Conservation (phyloP, 805 yeast genomes). For the Torulaspora franciscae region DNA sequence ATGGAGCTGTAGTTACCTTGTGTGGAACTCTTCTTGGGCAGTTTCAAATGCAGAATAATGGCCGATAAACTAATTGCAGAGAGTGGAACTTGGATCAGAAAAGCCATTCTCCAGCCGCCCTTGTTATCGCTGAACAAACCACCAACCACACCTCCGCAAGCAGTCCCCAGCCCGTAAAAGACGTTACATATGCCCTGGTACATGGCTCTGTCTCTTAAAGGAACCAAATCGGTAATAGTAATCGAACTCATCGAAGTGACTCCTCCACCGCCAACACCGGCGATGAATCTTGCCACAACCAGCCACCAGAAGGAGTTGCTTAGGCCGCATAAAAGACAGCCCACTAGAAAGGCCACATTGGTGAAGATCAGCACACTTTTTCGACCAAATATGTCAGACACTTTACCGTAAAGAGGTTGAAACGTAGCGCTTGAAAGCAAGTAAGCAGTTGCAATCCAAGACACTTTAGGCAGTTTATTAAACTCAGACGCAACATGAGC, state of each 20-base stretch:
- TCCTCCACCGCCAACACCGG: constrained; percentile 93
- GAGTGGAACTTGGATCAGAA: constrained; percentile 50
- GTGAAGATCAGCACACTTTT: constrained; percentile 49
- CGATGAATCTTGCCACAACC: constrained; percentile 55
- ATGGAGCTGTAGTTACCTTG: background rate
- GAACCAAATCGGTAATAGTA: constrained; percentile 71
- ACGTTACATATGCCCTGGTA: constrained; percentile 81
- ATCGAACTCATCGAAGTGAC: constrained; percentile 68
- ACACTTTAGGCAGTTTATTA: constrained; percentile 53
- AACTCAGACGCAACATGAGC: constrained; percentile 66
- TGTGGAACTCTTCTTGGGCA: constrained; percentile 36
- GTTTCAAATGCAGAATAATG: constrained; percentile 34
- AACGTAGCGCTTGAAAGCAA: constrained; percentile 64
- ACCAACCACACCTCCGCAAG: constrained; percentile 62
- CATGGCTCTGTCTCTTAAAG: constrained; percentile 70
- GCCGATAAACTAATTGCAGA: constrained; percentile 46
- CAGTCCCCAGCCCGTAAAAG: constrained; percentile 71
- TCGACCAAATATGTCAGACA: constrained; percentile 70
- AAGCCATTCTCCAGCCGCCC: constrained; percentile 64
- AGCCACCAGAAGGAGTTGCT: constrained; percentile 46
- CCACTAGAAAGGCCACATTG: constrained; percentile 51
- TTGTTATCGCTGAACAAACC: constrained; percentile 50
- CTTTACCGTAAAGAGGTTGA: constrained; percentile 67
- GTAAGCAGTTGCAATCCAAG: constrained; percentile 74
- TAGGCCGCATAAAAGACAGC: constrained; percentile 51